These are phyloP conservation scores for Setomelanomma holmii DNA, from an alignment of 2,329 filamentous ascomycete species.

Conservation along the genomic window DNA sequence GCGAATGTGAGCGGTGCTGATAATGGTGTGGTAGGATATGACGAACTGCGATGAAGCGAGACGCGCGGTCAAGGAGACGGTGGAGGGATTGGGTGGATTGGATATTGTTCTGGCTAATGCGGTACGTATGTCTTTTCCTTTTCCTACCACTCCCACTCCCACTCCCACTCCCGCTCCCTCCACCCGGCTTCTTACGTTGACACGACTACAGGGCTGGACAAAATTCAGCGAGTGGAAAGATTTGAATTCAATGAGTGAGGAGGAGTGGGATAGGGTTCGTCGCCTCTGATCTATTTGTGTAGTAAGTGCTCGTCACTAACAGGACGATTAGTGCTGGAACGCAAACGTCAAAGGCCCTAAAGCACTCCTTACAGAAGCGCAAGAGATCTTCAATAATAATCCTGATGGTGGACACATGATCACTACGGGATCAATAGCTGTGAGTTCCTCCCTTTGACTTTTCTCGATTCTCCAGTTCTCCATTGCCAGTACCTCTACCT, in stretches of 20 bases:
- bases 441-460: constrained; percentile 40
- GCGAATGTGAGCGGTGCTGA: no score
- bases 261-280: constrained; percentile 68
- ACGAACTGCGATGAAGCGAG: constrained; percentile 65
- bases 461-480: no score
- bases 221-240: constrained; percentile 65
- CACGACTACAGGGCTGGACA: constrained; percentile 73
- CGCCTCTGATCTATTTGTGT: not conserved
- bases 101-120: constrained; percentile 82
- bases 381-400: constrained; percentile 66
- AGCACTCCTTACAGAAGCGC: constrained; percentile 62
- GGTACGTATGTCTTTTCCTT: constrained; percentile 48
- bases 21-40: no score
- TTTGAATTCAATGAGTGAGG: constrained; percentile 64
- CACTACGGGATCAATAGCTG: constrained; percentile 68
- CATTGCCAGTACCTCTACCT: no score
- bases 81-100: constrained; percentile 69
- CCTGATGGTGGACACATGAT: constrained; percentile 69
- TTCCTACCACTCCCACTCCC: no score
- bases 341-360: constrained; percentile 64
- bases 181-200: no score
- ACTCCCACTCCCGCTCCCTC: no score
- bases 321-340: constrained; percentile 60
- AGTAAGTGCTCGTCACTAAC: not conserved
- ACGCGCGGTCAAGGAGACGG: constrained; percentile 65